phyloP scores from a whole-genome alignment of 495 filamentous ascomycete genomes.

The Podospora pseudopauciseta region DNA sequence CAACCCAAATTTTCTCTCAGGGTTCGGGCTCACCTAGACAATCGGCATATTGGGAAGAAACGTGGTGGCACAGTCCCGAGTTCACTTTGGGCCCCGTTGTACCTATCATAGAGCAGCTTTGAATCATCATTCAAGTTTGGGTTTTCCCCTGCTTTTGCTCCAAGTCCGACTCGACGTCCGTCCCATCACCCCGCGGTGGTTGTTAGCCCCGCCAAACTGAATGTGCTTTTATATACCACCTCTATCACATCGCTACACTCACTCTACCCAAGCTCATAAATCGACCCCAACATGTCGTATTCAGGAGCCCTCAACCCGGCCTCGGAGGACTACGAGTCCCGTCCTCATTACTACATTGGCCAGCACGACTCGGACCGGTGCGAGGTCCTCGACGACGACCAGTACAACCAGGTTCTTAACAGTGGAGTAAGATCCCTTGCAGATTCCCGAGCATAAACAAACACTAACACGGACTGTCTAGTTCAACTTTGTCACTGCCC shows the following conservation, averaged over 20 bases:
- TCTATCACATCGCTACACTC: no score
- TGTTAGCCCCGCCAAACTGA: constrained; percentile 1
- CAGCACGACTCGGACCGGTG: constrained; percentile 72
- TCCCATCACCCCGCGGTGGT: background rate
- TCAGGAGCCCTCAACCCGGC: constrained; percentile 40
- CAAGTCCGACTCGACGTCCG: background rate
- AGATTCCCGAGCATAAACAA: background rate
- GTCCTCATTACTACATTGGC: constrained; percentile 71
- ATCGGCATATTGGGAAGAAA: background rate
- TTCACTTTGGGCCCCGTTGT: background rate
- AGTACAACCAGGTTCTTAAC: constrained; percentile 66
- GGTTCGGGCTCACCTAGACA: background rate
- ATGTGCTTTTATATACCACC: no score
- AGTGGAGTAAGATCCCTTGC: constrained; percentile 48
- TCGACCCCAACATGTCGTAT: constrained; percentile 22
- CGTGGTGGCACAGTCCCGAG: background rate
- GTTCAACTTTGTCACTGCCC: constrained; percentile 91
- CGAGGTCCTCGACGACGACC: constrained; percentile 56
- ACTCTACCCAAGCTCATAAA: background rate
- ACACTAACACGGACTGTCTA: constrained; percentile 31
- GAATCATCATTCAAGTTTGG: background rate
- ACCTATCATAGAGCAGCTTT: background rate
- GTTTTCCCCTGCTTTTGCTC: background rate
- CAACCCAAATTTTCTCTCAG: background rate
- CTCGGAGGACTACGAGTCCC: constrained; percentile 44